Evolutionary conservation across 2,329 filamentous ascomycete species (phyloP).

Genomic region (Ramularia collo-cygni): DNA sequence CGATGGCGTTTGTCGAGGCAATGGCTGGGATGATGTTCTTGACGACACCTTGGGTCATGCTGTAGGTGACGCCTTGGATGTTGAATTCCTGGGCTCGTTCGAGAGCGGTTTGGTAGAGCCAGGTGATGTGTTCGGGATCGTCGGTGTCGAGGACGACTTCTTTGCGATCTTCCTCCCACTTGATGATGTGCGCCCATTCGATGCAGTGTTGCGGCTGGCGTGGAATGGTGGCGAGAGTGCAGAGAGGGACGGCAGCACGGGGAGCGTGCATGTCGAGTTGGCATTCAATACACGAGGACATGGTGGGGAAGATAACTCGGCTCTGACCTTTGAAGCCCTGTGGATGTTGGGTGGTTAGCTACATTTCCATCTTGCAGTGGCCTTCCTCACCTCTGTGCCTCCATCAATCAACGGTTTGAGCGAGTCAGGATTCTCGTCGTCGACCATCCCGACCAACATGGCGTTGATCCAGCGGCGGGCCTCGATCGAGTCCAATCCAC

Average conservation of each 20-base stretch:
- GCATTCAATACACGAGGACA: conserved; percentile 96
- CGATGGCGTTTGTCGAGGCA: conserved; percentile 93
- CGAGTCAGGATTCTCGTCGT: conserved; percentile 71
- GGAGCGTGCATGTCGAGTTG: conserved; percentile 98
- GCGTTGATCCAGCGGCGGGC: conserved; percentile 98
- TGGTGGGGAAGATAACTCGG: conserved; percentile 80
- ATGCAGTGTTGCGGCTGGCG: conserved; percentile 97
- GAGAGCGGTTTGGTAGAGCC: conserved; percentile 83
- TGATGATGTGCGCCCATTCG: conserved; percentile 97
- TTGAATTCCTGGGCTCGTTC: conserved; percentile 78
- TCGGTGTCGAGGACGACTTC: conserved; percentile 88
- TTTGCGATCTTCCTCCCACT: conserved; percentile 68
- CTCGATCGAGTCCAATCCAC: conserved; percentile 93
- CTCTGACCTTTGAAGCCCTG: conserved; percentile 91
- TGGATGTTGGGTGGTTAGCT: no score
- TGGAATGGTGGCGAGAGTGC: conserved; percentile 91
- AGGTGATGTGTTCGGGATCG: conserved; percentile 93
- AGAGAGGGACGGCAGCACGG: conserved; percentile 91
- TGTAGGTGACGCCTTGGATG: conserved; percentile 88
- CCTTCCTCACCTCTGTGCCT: conserved; percentile 66
- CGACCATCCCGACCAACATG: conserved; percentile 83
- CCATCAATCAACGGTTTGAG: conserved; percentile 94
- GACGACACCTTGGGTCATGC: conserved; percentile 91
- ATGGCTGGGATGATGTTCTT: conserved; percentile 99
- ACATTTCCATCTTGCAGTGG: no score